Percentiles rank a stretch among this genome's conserved stretches.
Conservation (phyloP, 208 protist species). For the Trichomonas vaginalis region DNA sequence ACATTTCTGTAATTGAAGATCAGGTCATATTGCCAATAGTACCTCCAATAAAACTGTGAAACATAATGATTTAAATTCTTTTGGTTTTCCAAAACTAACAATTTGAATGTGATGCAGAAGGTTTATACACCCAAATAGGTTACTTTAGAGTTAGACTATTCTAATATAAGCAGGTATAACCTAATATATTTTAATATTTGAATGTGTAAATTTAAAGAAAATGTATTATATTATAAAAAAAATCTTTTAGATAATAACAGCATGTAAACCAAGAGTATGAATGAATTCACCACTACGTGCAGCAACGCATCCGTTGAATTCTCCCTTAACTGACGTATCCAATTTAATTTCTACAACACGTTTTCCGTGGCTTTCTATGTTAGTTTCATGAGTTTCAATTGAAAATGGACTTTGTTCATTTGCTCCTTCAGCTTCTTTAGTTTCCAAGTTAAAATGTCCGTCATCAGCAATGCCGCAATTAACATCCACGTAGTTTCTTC, state of each 20-base stretch:
- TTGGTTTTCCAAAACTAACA: no score
- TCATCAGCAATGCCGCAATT: background rate
- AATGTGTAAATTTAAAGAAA: no score
- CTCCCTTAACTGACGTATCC: background rate
- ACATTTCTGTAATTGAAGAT: no score
- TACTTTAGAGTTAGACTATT: no score
- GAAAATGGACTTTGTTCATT: background rate
- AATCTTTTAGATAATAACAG: background rate
- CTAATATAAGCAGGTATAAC: no score
- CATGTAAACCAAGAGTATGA: background rate
- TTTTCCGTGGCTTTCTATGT: background rate
- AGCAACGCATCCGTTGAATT: background rate
- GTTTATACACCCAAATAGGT: no score
- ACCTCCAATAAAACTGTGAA: no score
- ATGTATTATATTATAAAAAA: background rate
- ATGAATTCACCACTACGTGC: constrained; percentile 8
- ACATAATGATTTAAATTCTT: no score
- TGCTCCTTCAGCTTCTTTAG: background rate
- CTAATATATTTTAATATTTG: no score
- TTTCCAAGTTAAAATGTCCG: background rate
- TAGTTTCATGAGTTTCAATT: background rate
- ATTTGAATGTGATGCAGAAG: no score
- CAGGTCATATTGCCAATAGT: no score
- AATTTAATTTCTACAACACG: background rate
- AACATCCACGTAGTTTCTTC: background rate